Conservation (phyloP, 305 asterid species). For the Solanum aculeatissimum region DNA sequence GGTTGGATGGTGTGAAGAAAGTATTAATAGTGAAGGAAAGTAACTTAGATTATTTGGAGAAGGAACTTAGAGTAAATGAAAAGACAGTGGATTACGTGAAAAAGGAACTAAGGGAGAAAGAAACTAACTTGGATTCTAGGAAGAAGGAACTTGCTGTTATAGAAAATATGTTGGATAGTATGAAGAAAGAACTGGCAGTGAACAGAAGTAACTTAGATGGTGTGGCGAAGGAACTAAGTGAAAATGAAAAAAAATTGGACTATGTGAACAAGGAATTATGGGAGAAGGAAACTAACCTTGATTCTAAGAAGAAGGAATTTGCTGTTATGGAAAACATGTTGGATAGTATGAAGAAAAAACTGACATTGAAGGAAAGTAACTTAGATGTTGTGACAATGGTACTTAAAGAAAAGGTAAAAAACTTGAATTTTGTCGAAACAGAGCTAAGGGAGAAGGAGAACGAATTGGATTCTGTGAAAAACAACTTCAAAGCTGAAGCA, state of each 20-base stretch:
- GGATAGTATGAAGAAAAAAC: background rate
- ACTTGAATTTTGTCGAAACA: background rate
- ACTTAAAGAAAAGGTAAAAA: background rate
- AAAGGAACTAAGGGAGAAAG: background rate
- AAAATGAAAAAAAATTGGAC: background rate
- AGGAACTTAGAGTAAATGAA: background rate
- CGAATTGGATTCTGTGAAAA: background rate
- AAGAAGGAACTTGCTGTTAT: background rate
- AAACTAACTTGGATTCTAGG: background rate
- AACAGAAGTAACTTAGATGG: background rate
- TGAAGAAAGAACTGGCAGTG: background rate
- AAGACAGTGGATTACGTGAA: background rate
- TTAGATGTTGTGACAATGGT: background rate
- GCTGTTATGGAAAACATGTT: background rate
- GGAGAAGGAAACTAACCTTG: background rate
- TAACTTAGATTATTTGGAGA: background rate
- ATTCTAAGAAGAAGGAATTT: background rate
- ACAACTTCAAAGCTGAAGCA: background rate
- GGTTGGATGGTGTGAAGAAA: background rate
- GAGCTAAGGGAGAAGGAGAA: constrained; percentile 2
- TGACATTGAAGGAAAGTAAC: background rate
- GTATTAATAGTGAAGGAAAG: background rate
- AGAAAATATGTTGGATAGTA: background rate
- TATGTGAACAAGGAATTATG: background rate
- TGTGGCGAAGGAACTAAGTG: background rate